A percentile compares a stretch with the other conserved stretches of the same genome.
Conservation (phyloP, 2,329 filamentous ascomycete genomes). For the Dothideomycetes sp. region DNA sequence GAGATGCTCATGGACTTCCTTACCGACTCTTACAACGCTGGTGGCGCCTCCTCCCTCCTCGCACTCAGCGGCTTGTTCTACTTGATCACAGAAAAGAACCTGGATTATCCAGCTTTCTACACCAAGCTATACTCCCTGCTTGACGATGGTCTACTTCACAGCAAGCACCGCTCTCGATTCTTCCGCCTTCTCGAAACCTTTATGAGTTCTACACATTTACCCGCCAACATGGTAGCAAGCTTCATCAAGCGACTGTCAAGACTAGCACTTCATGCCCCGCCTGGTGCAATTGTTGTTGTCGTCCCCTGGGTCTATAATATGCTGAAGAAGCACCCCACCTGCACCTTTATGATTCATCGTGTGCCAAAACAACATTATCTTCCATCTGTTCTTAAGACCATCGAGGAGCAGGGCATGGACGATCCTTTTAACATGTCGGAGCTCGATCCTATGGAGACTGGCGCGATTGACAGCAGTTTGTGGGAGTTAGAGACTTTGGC, state of each 20-base stretch:
- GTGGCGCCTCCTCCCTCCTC: slow-evolving; percentile 76
- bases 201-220: slow-evolving; percentile 81
- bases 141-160: slow-evolving; percentile 77
- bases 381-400: neutral
- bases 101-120: slow-evolving; percentile 90
- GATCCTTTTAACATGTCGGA: slow-evolving; percentile 74
- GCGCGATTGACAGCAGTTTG: slow-evolving; percentile 80
- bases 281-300: slow-evolving; percentile 76
- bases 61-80: slow-evolving; percentile 91
- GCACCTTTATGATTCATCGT: slow-evolving; percentile 93
- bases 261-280: slow-evolving; percentile 76
- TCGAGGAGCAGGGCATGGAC: slow-evolving; percentile 47
- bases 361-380: slow-evolving; percentile 28
- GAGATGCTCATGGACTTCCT: slow-evolving; percentile 93
- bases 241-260: slow-evolving; percentile 91
- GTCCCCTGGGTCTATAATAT: slow-evolving; percentile 95
- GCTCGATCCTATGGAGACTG: slow-evolving; percentile 70
- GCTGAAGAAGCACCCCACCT: slow-evolving; percentile 76
- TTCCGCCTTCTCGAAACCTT: slow-evolving; percentile 89
- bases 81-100: slow-evolving; percentile 82
- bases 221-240: slow-evolving; percentile 79
- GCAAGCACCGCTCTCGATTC: slow-evolving; percentile 86
- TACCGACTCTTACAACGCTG: slow-evolving; percentile 82
- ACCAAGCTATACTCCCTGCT: slow-evolving; percentile 86
- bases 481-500: slow-evolving; percentile 93